phyloP scores from a whole-genome alignment of 2,329 filamentous ascomycete species.

The Fusarium sublunatum region DNA sequence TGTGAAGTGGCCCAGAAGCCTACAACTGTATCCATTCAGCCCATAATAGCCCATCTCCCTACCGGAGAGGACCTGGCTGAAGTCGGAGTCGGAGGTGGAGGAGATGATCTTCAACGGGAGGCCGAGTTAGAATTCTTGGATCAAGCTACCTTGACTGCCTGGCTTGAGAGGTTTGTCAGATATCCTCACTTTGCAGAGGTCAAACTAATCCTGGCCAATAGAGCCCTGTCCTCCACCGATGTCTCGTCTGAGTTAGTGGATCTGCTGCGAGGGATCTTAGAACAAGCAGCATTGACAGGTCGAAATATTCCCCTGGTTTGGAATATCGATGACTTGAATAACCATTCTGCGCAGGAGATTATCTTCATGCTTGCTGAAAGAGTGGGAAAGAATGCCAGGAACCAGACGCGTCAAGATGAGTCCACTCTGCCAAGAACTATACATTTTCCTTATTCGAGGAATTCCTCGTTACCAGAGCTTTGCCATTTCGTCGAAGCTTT shows the following conservation, averaged over 20 bases:
- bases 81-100: slow-evolving; percentile 81
- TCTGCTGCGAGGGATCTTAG: slow-evolving; percentile 29
- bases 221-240: slow-evolving; percentile 29
- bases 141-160: slow-evolving; percentile 62
- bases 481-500: slow-evolving; percentile 76
- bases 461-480: slow-evolving; percentile 87
- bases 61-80: slow-evolving; percentile 75
- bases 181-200: accelerated
- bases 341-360: slow-evolving; percentile 25
- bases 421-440: slow-evolving; percentile 56
- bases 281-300: slow-evolving; percentile 34
- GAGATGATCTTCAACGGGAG: slow-evolving; percentile 76
- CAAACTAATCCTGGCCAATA: slow-evolving; percentile 19
- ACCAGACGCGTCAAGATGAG: neutral
- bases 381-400: slow-evolving; percentile 5
- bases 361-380: slow-evolving; percentile 28
- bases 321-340: slow-evolving; percentile 27
- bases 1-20: slow-evolving; percentile 62
- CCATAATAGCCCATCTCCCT: slow-evolving; percentile 74
- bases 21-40: slow-evolving; percentile 78
- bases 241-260: slow-evolving; percentile 17
- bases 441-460: slow-evolving; percentile 85
- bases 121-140: slow-evolving; percentile 72
- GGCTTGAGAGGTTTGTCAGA: slow-evolving; percentile 55
- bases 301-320: slow-evolving; percentile 45